Conservation (phyloP, 225 moss, liverwort and hornwort species). For the Marchantia polymorpha region DNA sequence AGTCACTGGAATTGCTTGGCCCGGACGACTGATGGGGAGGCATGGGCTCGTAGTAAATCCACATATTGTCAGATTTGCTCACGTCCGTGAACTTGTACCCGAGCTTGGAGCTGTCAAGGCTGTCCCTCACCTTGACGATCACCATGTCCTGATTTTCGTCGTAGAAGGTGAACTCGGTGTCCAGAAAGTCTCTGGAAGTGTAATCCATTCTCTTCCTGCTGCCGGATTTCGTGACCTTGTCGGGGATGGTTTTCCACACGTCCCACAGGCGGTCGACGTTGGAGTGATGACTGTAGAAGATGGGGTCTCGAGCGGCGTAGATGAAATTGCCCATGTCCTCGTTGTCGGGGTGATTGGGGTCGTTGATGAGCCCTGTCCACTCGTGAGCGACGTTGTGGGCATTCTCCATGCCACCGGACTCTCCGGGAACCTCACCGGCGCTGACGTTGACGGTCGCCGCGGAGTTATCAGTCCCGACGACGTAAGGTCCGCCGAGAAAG, state of each 20-base stretch:
- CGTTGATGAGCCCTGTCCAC: constrained; percentile 2
- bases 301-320: constrained; percentile 5
- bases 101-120: background rate
- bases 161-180: background rate
- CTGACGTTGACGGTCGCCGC: background rate
- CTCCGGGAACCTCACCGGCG: background rate
- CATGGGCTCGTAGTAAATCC: constrained; percentile 24
- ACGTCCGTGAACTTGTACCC: background rate
- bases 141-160: background rate
- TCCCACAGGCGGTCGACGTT: constrained; percentile 4
- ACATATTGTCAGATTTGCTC: constrained; percentile 30
- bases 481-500: constrained; percentile 20
- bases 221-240: constrained; percentile 5
- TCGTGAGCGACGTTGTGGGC: background rate
- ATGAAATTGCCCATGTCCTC: constrained; percentile 15
- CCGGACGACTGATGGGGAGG: constrained; percentile 11
- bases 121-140: background rate
- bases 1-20: constrained; percentile 10
- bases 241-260: too few relatives aligned
- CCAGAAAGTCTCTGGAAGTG: background rate
- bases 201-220: constrained; percentile 13
- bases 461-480: background rate
- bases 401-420: background rate
- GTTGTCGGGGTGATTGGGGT: constrained; percentile 36
- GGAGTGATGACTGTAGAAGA: background rate